These are phyloP conservation scores for Fusarium kyushuense DNA, from an alignment of 2,329 filamentous ascomycete species.

Conservation along the genomic window DNA sequence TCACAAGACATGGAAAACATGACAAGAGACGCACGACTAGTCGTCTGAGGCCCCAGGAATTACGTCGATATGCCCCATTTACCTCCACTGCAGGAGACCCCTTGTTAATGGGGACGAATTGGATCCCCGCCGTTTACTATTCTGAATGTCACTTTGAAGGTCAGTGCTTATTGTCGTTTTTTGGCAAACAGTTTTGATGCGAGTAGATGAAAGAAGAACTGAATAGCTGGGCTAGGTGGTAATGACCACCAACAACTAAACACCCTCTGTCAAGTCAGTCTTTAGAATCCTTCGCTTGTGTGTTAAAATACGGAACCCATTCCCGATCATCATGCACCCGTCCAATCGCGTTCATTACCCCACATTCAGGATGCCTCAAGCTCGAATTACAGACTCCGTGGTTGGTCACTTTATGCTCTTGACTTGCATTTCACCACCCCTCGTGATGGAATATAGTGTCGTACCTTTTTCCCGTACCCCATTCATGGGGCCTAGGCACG, in stretches of 20 bases:
- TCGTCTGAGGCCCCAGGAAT: conserved; percentile 29
- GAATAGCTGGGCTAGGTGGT: neutral
- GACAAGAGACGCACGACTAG: conserved; percentile 15
- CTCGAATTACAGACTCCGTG: conserved; percentile 34
- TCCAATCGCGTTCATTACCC: conserved; percentile 24
- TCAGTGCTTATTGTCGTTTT: conserved; percentile 1
- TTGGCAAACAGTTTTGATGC: neutral
- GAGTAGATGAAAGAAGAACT: neutral
- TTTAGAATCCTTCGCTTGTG: neutral
- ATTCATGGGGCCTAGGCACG: conserved; percentile 6
- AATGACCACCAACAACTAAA: neutral
- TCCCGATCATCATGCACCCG: conserved; percentile 12
- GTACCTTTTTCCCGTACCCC: neutral
- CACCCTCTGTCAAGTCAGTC: too few species aligned
- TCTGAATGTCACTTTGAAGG: neutral
- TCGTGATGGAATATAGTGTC: conserved; percentile 26
- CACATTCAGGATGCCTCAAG: conserved; percentile 28
- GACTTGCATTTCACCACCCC: conserved; percentile 27
- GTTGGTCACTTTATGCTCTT: conserved; percentile 34
- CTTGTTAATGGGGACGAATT: conserved; percentile 6
- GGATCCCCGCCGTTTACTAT: conserved; percentile 22
- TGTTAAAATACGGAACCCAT: conserved; percentile 1
- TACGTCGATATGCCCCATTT: conserved; percentile 37
- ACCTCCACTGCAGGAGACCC: conserved; percentile 26
- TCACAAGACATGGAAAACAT: conserved; percentile 29